Evolutionary conservation across 345 rosid species (phyloP).

Genomic region (Ricinus communis): DNA sequence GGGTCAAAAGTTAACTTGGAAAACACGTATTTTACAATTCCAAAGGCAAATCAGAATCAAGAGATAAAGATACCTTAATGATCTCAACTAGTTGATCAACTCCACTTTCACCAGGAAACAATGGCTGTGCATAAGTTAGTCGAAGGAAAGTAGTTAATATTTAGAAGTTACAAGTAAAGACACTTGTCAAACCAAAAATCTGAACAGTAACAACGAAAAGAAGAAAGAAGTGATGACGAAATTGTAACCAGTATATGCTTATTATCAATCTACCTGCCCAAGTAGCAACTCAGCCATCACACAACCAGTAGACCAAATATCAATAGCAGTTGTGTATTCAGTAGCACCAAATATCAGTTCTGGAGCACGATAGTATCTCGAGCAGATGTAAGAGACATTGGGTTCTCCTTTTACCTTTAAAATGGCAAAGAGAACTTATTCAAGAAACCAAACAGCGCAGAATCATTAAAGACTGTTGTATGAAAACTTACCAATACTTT

Average conservation of each 20-base stretch:
- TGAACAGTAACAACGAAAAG: not conserved
- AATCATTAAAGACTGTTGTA: constrained; percentile 3
- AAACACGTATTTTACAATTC: not conserved
- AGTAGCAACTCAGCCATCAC: constrained; percentile 97
- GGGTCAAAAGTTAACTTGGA: not conserved
- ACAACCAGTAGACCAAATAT: constrained; percentile 97
- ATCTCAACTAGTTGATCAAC: constrained; percentile 96
- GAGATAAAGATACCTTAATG: constrained; percentile 64
- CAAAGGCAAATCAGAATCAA: not conserved
- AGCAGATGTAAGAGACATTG: constrained; percentile 91
- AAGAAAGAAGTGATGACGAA: not conserved
- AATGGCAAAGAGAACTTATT: constrained; percentile 19
- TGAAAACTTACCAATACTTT: constrained; percentile 68
- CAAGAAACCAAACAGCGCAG: constrained; percentile 13
- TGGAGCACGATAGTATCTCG: constrained; percentile 95
- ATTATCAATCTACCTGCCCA: constrained; percentile 57
- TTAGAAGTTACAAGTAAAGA: not conserved
- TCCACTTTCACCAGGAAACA: constrained; percentile 98
- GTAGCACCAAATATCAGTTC: constrained; percentile 97
- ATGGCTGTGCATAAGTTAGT: constrained; percentile 54
- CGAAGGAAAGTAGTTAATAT: not conserved
- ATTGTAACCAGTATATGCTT: constrained; percentile 5
- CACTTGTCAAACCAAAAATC: constrained; percentile 17
- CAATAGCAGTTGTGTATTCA: constrained; percentile 93
- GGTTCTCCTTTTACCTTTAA: constrained; percentile 86